These are phyloP conservation scores for Mortierella polycephala DNA, from an alignment of 371 early-diverging fungal genomes.

Conservation along the genomic window DNA sequence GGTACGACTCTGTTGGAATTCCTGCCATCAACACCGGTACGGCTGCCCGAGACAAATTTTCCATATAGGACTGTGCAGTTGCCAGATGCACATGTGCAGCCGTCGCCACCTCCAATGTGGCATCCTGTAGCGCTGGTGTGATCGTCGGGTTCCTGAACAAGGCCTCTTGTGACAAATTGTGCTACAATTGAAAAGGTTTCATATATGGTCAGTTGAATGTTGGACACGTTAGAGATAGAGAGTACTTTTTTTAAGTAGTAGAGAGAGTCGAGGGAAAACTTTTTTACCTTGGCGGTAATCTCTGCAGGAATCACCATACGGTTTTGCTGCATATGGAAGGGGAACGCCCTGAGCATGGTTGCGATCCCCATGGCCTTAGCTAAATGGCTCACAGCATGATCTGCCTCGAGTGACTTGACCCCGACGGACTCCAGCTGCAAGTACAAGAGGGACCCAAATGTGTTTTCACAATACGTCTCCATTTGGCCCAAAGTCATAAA, in stretches of 20 bases:
- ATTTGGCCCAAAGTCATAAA: conserved; percentile 81
- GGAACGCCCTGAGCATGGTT: conserved; percentile 76
- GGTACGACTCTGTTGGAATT: conserved; percentile 68
- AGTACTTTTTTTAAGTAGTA: too few species aligned
- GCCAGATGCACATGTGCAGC: conserved; percentile 83
- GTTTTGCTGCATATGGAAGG: conserved; percentile 74
- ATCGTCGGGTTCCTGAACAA: conserved; percentile 74
- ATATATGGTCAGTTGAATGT: too few species aligned
- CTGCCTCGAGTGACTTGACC: conserved; percentile 82
- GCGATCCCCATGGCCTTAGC: conserved; percentile 90
- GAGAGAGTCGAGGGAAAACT: not conserved
- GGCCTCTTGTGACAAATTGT: conserved; percentile 75
- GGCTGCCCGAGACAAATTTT: conserved; percentile 62
- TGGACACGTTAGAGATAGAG: too few species aligned
- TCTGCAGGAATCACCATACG: conserved; percentile 77
- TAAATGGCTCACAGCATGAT: conserved; percentile 91
- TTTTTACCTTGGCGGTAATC: conserved; percentile 78
- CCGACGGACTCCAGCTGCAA: conserved; percentile 89
- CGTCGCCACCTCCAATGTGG: conserved; percentile 83
- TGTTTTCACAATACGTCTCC: conserved; percentile 90
- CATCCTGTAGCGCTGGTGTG: conserved; percentile 70
- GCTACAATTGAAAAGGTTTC: conserved; percentile 55
- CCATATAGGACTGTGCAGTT: conserved; percentile 76
- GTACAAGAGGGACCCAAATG: conserved; percentile 85
- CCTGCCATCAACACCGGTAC: conserved; percentile 75